Base-by-base conservation (phyloP, 768 basidiomycete species). In the Dioszegia aurantiaca region DNA sequence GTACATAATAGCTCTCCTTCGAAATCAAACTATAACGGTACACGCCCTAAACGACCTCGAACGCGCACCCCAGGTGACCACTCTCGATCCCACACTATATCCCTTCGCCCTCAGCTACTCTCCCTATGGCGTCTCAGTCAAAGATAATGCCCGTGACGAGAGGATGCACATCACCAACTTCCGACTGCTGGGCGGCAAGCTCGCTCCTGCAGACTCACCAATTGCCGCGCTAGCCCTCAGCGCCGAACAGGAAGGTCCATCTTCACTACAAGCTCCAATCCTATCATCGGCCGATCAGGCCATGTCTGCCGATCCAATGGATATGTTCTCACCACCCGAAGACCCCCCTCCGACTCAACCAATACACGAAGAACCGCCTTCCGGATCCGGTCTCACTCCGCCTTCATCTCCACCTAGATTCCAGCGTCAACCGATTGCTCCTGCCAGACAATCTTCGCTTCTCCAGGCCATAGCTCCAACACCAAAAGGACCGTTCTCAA, bases 11-110 rank as follows among this genome's bases (percentile, higher is more conserved):
- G 83, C 90, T 0, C 81, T 95, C 3, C 80, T 95, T 3, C 84
- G 86, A 2, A 85, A 93, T 71, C 81, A 84, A 49, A 87, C 85
- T 1, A 83, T 97, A 54, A 85, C 88, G 69, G 82, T 94, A 3
- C 91, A 95, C 73, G 86, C 81, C 59, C 78, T 94, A 55, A 84
- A 51, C 5, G 64, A 70, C 36, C 89, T 73, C 84, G 23, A 84
- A 87, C 59, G 58, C 14, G 63, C 68, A 40, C 81, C 84, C 1
- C 91, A 93, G 73, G 83, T 86, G 27, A 78, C 94, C 16, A 73
- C 82, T 6, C 80, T 84, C 0, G 66, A 69, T 21, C 54, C 81
- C 81, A 3, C 56, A 62, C 4, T 77, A 69, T n/a, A 26, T 51
- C 45, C 75, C 46, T 47, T 66, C 55, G 30, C 42, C 47, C 43